Evolutionary conservation across 2,329 filamentous ascomycete species (phyloP).

Genomic region (Aspergillus versicolor): DNA sequence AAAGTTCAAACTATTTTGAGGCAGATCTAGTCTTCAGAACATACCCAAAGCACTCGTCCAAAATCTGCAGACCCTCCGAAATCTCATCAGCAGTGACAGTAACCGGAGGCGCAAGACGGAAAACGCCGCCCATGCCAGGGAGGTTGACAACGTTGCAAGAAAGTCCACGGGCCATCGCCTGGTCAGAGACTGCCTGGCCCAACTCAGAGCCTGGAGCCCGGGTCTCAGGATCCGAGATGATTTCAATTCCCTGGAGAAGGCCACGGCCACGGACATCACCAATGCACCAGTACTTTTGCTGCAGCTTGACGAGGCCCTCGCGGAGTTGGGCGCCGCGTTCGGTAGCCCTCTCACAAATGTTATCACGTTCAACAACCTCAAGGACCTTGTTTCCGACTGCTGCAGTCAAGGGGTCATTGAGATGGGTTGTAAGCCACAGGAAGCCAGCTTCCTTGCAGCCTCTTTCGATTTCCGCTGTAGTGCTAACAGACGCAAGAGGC

Average conservation of each 20-base stretch:
- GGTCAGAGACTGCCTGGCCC: conserved; percentile 48
- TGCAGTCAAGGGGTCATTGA: conserved; percentile 62
- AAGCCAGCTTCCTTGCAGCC: conserved; percentile 51
- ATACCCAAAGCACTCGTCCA: conserved; percentile 55
- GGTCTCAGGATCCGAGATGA: conserved; percentile 52
- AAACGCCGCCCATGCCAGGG: conserved; percentile 56
- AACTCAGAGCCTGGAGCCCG: conserved; percentile 51
- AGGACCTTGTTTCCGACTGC: conserved; percentile 62
- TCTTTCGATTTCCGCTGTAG: conserved; percentile 53
- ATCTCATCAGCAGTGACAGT: conserved; percentile 55
- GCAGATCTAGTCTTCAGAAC: conserved; percentile 4
- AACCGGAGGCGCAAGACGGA: conserved; percentile 61
- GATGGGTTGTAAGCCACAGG: conserved; percentile 61
- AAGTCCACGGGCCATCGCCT: conserved; percentile 53
- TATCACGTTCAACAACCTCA: conserved; percentile 59
- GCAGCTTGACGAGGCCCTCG: conserved; percentile 47
- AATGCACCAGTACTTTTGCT: conserved; percentile 58
- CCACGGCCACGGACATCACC: conserved; percentile 62
- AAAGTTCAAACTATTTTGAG: neutral
- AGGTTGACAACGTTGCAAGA: conserved; percentile 59
- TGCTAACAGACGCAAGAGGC: conserved; percentile 59
- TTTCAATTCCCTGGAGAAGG: conserved; percentile 59
- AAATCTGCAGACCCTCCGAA: conserved; percentile 52
- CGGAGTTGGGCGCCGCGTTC: conserved; percentile 49
- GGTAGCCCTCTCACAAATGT: conserved; percentile 49